phyloP scores from a whole-genome alignment of 2,329 filamentous ascomycete genomes.

The Botrytis fabae region DNA sequence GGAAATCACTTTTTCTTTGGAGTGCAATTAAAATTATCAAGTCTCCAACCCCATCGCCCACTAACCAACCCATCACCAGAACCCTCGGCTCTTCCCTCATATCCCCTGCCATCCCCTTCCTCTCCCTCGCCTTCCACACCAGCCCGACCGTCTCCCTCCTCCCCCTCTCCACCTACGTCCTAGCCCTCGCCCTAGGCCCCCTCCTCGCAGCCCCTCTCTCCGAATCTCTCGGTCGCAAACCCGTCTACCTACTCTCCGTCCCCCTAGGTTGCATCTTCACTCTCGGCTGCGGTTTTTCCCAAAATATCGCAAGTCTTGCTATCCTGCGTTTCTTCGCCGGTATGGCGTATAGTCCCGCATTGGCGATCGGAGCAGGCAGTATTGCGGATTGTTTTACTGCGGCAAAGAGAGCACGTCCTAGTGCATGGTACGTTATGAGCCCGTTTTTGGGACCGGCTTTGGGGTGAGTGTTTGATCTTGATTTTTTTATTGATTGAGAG shows the following conservation, averaged over 20 bases:
- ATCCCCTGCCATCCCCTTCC: neutral
- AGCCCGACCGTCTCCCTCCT: neutral
- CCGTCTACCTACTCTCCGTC: conserved; percentile 47
- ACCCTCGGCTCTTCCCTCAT: neutral
- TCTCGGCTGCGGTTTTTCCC: conserved; percentile 63
- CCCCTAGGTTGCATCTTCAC: conserved; percentile 57
- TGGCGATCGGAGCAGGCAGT: conserved; percentile 50
- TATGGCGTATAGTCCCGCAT: conserved; percentile 43
- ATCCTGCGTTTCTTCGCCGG: conserved; percentile 51
- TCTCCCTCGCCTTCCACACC: neutral
- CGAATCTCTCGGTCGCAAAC: conserved; percentile 55
- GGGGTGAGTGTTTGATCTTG: conserved; percentile 43
- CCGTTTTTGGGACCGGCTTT: conserved; percentile 54
- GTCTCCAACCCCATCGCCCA: neutral
- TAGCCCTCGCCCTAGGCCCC: conserved; percentile 63
- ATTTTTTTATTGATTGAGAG: neutral
- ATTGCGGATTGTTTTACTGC: conserved; percentile 51
- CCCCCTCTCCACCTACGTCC: conserved; percentile 46
- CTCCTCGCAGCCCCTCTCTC: conserved; percentile 60
- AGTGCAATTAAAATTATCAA: neutral
- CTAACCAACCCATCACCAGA: neutral
- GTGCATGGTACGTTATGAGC: conserved; percentile 50
- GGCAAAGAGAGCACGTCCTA: conserved; percentile 46
- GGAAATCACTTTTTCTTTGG: neutral
- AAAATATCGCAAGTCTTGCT: conserved; percentile 48